Evolutionary conservation across 352 stramenopile species (phyloP).

Genomic region (Globisporangium heterothallicum): DNA sequence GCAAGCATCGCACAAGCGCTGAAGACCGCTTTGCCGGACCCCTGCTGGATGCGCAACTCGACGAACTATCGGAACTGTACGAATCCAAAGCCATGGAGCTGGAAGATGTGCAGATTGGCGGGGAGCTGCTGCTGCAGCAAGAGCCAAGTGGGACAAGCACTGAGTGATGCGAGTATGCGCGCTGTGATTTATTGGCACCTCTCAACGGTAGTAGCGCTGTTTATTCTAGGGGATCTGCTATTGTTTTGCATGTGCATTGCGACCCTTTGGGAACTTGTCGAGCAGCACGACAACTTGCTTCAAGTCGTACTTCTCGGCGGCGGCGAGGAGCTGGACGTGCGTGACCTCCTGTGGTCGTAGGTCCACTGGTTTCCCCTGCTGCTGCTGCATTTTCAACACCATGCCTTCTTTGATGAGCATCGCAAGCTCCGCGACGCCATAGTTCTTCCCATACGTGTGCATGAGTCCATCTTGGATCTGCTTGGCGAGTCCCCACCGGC

Average conservation of each 20-base stretch:
- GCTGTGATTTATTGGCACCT: neutral
- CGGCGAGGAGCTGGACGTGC: slow-evolving; percentile 54
- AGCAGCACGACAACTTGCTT: slow-evolving; percentile 58
- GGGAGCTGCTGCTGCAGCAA: no score
- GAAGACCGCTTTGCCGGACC: slow-evolving; percentile 39
- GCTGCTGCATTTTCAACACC: slow-evolving; percentile 22
- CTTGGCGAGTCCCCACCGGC: slow-evolving; percentile 65
- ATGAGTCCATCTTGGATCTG: slow-evolving; percentile 65
- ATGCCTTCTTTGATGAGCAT: slow-evolving; percentile 58
- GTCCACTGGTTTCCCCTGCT: slow-evolving; percentile 13
- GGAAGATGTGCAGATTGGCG: slow-evolving; percentile 27
- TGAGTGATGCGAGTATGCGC: neutral
- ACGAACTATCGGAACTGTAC: slow-evolving; percentile 47
- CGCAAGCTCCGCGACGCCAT: slow-evolving; percentile 58
- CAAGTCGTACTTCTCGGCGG: slow-evolving; percentile 73
- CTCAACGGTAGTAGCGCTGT: neutral
- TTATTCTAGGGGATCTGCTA: neutral
- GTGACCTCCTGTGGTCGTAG: slow-evolving; percentile 43
- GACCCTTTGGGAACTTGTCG: slow-evolving; percentile 66
- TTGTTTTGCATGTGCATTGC: slow-evolving; percentile 17
- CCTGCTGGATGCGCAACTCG: slow-evolving; percentile 39
- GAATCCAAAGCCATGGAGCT: slow-evolving; percentile 40
- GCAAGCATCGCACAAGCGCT: slow-evolving; percentile 23
- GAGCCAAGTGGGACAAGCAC: neutral
- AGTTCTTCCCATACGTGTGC: slow-evolving; percentile 69